A percentile compares a stretch with the other conserved stretches of the same genome.
Evolutionary conservation across 371 early-diverging fungal genomes (phyloP).

Genomic region (Mycotypha africana): DNA sequence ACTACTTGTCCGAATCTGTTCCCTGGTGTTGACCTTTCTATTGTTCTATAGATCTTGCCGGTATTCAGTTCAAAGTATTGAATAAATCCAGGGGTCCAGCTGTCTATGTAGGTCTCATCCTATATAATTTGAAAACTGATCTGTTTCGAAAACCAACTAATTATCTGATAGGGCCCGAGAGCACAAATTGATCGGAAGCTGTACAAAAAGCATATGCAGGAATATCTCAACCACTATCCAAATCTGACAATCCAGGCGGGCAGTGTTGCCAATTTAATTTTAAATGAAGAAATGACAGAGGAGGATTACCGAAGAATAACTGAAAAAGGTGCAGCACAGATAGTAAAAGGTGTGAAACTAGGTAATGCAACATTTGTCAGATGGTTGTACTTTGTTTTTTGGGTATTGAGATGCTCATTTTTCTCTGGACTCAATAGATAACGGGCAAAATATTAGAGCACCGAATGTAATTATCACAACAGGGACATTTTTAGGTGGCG

Average conservation of each 20-base stretch:
- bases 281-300: conserved; percentile 34
- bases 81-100: conserved; percentile 86
- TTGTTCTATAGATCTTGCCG: conserved; percentile 57
- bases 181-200: conserved; percentile 82
- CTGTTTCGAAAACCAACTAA: too few species aligned
- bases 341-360: conserved; percentile 34
- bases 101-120: conserved; percentile 78
- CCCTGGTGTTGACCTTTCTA: neutral
- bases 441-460: conserved; percentile 64
- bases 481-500: conserved; percentile 82
- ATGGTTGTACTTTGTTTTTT: too few species aligned
- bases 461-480: conserved; percentile 78
- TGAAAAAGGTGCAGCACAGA: conserved; percentile 22
- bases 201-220: conserved; percentile 74
- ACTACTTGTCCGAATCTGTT: too few species aligned
- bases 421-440: too few species aligned
- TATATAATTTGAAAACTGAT: too few species aligned
- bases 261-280: conserved; percentile 69
- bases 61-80: conserved; percentile 82
- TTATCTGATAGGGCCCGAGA: conserved; percentile 67
- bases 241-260: conserved; percentile 69
- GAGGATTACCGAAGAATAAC: conserved; percentile 19
- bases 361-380: too few species aligned
- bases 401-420: too few species aligned
- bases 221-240: conserved; percentile 54